Percentiles rank a stretch among this genome's conserved stretches.
phyloP scores from a whole-genome alignment of 2,329 filamentous ascomycete genomes.

The Furcasterigmium sp. region DNA sequence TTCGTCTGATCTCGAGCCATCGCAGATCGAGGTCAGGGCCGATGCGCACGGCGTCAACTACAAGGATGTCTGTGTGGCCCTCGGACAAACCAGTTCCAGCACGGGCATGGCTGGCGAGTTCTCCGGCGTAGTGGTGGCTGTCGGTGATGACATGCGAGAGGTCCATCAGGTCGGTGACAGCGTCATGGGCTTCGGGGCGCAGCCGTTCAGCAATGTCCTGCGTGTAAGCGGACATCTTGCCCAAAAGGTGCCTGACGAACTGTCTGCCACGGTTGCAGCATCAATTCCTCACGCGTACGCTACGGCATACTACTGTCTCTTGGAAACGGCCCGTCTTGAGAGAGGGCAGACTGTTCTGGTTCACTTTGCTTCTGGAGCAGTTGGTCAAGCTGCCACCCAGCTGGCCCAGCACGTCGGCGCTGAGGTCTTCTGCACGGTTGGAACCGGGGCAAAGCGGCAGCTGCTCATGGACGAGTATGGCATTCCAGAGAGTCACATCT shows the following conservation, averaged over 20 bases:
- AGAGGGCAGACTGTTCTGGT: constrained; percentile 25
- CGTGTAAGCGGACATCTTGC: constrained; percentile 1
- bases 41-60: constrained; percentile 13
- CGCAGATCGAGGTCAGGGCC: constrained; percentile 19
- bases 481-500: constrained; percentile 25
- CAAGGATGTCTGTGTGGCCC: constrained; percentile 10
- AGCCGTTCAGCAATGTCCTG: constrained; percentile 3
- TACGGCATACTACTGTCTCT: constrained; percentile 26
- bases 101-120: constrained; percentile 16
- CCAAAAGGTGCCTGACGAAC: constrained; percentile 25
- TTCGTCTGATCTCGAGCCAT: constrained; percentile 7
- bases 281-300: constrained; percentile 26
- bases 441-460: constrained; percentile 25
- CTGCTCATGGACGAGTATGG: constrained; percentile 23
- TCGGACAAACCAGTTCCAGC: constrained; percentile 15
- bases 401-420: constrained; percentile 21
- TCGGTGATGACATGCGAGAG: constrained; percentile 14
- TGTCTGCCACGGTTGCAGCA: constrained; percentile 28
- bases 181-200: constrained; percentile 6
- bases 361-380: constrained; percentile 26
- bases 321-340: constrained; percentile 21
- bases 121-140: constrained; percentile 17
- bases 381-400: constrained; percentile 25
- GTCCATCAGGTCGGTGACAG: constrained; percentile 10
- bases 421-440: constrained; percentile 29